These are phyloP conservation scores for Dactylonectria macrodidyma DNA, from an alignment of 2,329 filamentous ascomycete species.

Conservation along the genomic window DNA sequence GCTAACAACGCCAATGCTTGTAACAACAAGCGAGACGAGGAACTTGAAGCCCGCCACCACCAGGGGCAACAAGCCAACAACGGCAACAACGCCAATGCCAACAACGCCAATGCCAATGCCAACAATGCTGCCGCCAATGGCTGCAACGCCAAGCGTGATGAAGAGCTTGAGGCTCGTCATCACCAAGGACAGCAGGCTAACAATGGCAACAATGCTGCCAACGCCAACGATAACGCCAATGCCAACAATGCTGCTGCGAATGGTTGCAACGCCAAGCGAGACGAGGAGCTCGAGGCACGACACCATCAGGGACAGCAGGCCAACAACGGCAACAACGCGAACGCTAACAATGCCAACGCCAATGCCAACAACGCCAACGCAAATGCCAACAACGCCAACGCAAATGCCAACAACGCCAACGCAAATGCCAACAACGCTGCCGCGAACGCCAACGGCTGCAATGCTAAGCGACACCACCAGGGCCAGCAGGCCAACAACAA, in stretches of 20 bases:
- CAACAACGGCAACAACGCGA: neutral
- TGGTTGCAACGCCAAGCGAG: slow-evolving; percentile 9
- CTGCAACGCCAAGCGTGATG: neutral
- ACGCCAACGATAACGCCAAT: neutral
- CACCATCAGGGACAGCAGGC: slow-evolving; percentile 7
- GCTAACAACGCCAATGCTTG: neutral
- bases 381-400: neutral
- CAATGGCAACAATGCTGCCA: neutral
- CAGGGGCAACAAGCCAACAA: slow-evolving; percentile 6
- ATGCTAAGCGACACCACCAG: slow-evolving; percentile 9
- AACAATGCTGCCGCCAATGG: neutral
- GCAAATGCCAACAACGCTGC: neutral
- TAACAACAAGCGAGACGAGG: slow-evolving; percentile 14
- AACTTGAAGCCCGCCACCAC: slow-evolving; percentile 4
- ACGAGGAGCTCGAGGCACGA: slow-evolving; percentile 6
- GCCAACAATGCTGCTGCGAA: neutral
- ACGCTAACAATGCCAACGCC: slow-evolving; percentile 1
- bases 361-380: slow-evolving; percentile 8
- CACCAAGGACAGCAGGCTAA: slow-evolving; percentile 5
- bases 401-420: slow-evolving; percentile 17
- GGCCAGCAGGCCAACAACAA: neutral
- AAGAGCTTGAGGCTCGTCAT: neutral
- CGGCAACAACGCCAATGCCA: neutral
- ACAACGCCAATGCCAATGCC: neutral
- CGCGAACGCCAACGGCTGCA: neutral